Conservation (phyloP, 2,329 filamentous ascomycete genomes). For the Colletotrichum echinochloae region DNA sequence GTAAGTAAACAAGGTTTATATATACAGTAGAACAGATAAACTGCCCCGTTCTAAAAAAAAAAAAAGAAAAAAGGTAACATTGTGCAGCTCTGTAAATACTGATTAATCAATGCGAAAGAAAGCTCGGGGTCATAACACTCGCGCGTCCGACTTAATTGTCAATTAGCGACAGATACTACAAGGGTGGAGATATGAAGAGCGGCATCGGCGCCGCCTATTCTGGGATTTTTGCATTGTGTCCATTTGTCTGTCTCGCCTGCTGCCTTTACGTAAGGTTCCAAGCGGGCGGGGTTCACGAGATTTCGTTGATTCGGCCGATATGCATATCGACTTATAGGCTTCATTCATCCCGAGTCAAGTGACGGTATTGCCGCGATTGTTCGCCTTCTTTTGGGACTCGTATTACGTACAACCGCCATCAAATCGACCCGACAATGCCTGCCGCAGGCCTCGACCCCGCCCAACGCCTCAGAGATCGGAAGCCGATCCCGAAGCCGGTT, state of each 20-base stretch:
- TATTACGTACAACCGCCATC: not conserved
- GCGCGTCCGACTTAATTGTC: slow-evolving; percentile 10
- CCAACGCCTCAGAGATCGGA: slow-evolving; percentile 56
- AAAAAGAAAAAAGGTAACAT: too few relatives aligned
- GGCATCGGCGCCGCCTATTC: slow-evolving; percentile 20
- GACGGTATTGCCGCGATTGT: slow-evolving; percentile 10
- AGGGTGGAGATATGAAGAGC: slow-evolving; percentile 30
- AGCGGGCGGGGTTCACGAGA: slow-evolving; percentile 31
- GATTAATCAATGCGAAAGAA: not conserved
- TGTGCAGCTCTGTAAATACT: too few relatives aligned
- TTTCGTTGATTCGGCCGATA: not conserved
- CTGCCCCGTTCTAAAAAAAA: too few relatives aligned
- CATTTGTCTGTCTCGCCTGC: not conserved
- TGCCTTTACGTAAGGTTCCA: slow-evolving; percentile 30
- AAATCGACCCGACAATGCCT: slow-evolving; percentile 21
- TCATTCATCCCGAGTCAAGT: slow-evolving; percentile 5
- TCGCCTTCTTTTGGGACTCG: slow-evolving; percentile 2
- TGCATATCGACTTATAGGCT: not conserved
- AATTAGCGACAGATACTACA: not conserved
- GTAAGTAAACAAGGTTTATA: too few relatives aligned
- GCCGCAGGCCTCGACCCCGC: slow-evolving; percentile 22
- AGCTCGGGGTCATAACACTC: not conserved
- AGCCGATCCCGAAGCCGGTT: slow-evolving; percentile 59
- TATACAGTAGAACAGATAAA: too few relatives aligned
- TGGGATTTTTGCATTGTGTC: not conserved